Base-by-base conservation (phyloP, 2,329 filamentous ascomycete species). In the Calonectria ilicicola region DNA sequence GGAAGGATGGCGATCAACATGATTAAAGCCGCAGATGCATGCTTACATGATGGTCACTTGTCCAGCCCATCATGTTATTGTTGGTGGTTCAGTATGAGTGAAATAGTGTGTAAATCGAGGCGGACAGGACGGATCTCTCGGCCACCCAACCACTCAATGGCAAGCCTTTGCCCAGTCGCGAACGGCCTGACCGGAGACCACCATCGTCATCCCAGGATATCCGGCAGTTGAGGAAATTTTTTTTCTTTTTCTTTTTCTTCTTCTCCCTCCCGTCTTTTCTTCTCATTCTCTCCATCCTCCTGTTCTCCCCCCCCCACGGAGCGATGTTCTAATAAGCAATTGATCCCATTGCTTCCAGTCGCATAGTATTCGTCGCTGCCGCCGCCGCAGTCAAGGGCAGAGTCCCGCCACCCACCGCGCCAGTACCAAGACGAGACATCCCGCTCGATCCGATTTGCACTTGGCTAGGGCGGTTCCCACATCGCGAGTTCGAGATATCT, bases 81-180 rank as follows among this genome's bases (percentile, higher is more conserved):
- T 5, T 23, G 19, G 29, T 44, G n/a, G 35, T 15, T 32, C n/a
- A 60, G 44, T 78, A 77, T 79, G 78, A 79, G 77, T 78, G 74
- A 79, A 78, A 78, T 79, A 68, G n/a, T 44, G 66, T 44, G 66
- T 62, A 42, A 63, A 68, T 62, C 58, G 56, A 65, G 69, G 75
- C 77, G 78, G 77, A 79, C 69, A 65, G 69, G 68, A 77, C 77
- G 78, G 78, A 79, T 67, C 68, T 72, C 75, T 78, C 78, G 78
- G 78, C 75, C 74, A 72, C 76, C 72, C 73, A 68, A 70, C 78
- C 76, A 78, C 75, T 77, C 72, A 77, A 26, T 51, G 70, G 53
- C 75, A 68, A 80, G 77, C 53, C 73, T 72, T 79, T 79, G 76
- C 75, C 74, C 66, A 47, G 51, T 51, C 58, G 26, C 72, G 67